Evolutionary conservation across 176 grass and related monocot genomes (phyloP), one percentile per base, ranked within the genome.

Genomic region (Carex parvula): DNA sequence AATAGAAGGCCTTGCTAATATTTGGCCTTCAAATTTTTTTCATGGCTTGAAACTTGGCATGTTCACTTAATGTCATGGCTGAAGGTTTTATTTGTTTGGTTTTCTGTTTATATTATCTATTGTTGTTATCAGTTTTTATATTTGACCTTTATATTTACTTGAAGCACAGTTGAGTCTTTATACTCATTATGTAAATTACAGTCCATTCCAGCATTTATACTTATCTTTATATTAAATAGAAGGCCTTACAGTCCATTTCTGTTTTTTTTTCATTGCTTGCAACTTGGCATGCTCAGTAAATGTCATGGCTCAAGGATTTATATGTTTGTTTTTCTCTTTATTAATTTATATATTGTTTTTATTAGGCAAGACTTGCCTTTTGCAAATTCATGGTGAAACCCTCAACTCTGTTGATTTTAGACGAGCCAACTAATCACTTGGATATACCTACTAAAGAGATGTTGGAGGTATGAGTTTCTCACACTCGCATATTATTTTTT

Each of bases 301-400:
- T 75, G 44, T 26, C n/a, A 75, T 75, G 48, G 71, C 21, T 75
- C 12, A 24, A 53, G 71, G 44, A 53, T 75, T 29, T 24, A 14
- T 54, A 53, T 81, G 17, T 81, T 26, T 20, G 72, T 62, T 64
- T 71, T 5, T 81, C 33, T 81, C n/a, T 76, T 60, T 83, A 29
- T 21, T 81, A 21, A 12, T 78, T 64, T 81, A 15, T 85, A 11
- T 87, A 55, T 30, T 37, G 24, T 60, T 85, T 15, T 18, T 17
- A 83, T 74, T 72, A 99, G 96, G 96, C 96, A 17, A 91, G 96
- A 64, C 96, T 99, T 72, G 88, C 96, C 14, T 99, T 99, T 80
- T 99, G 96, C 88, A 99, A 99, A 89, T 99, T 99, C 67, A 92
- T 99, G 96, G 96, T 99, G 83, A 99, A 92, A 77, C 96, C 96